Base-by-base conservation (phyloP, 192 early-diverging fungal species). In the Coemansia erecta region DNA sequence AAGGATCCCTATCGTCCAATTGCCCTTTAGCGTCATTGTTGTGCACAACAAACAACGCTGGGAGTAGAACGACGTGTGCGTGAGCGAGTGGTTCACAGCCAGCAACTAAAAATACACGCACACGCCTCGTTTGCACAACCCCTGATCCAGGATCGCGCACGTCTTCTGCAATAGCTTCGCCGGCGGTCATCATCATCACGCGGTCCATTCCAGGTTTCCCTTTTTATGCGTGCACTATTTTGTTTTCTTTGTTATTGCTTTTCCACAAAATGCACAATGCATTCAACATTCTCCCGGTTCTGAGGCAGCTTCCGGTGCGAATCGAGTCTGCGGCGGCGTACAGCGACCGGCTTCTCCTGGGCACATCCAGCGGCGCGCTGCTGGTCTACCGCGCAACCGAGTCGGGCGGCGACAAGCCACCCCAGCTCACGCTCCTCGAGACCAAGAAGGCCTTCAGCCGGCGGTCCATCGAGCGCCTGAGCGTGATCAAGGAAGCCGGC, bases 291-390 rank as follows among this genome's bases (percentile, higher is more conserved):
- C 85, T 84, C 26, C 84, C 87, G 48, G 85, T 88, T 56, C 77
- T 91, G 35, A 86, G 87, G 58, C 87, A 89, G 68, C 70, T 91
- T 39, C 82, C 80, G 2, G 82, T 82, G 58, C 85, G 83, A 64
- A 85, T 91, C 51, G 89, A 89, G 62, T 85, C 88, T 35, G 87
- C 88, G 14, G 84, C 83, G 68, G 87, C 68, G 24, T 75, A 70
- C 58, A 84, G 89, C 50, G 88, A 90, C 71, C 85, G 87, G 50
- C 69, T 92, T 46, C 77, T 89, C 37, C 79, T 90, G 54, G 90
- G 90, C 45, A 88, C 90, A 17, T 73, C 73, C 33, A 77, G 73
- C 11, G 90, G 90, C 10, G 80, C 83, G 35, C 69, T 92, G 33
- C 66, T 89, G 11, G 83, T 89, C 14, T 92, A 92, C 57, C 82